Evolutionary conservation across 148 eudicot genomes (phyloP), one percentile per base, ranked within the genome.

Genomic region (Persicaria maculosa): DNA sequence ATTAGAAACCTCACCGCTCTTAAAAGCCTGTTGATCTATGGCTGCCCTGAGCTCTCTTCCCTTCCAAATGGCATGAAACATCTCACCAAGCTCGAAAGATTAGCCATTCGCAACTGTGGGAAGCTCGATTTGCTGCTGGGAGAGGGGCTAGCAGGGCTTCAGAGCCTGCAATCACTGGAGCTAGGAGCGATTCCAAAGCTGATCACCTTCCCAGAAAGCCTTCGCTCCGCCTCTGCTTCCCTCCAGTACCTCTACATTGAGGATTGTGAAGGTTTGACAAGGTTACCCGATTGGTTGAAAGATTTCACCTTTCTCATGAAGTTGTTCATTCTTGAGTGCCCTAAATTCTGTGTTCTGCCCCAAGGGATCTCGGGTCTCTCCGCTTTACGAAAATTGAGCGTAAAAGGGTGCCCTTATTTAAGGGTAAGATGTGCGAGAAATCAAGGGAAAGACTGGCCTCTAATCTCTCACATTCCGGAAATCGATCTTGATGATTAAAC

Each of bases 391-490:
- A 65, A 45, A 12, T 65, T 40, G 70, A 65, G 70, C 70, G 15
- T 65, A 12, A 65, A 65, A 40, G 47, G 70, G 2, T 65, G 70
- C 70, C 70, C 70, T 1, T 65, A 14, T 65, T 11, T 65, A 17
- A 65, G 19, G 70, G 20, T 46, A 5, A 65, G 70, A 65, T 65
- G 70, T 65, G 70, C 70, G 43, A 65, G 70, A 40, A 65, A 40
- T 65, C 17, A 43, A 65, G 70, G 70, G 1, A 65, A 43, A 65
- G 70, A 65, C 19, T 65, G 70, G 70, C 70, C 70, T 65, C 70
- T 65, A 10, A 40, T 65, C 45, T 65, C 70, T 65, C 70, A 40
- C 19, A 65, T 65, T 40, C 46, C 70, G 0, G 70, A 65, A 14
- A 65, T 65, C 5, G 70, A 36, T 65, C 70, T 65, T 36, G 70